phyloP scores from a whole-genome alignment of 1,284 basidiomycete species.

The Malassezia equina region DNA sequence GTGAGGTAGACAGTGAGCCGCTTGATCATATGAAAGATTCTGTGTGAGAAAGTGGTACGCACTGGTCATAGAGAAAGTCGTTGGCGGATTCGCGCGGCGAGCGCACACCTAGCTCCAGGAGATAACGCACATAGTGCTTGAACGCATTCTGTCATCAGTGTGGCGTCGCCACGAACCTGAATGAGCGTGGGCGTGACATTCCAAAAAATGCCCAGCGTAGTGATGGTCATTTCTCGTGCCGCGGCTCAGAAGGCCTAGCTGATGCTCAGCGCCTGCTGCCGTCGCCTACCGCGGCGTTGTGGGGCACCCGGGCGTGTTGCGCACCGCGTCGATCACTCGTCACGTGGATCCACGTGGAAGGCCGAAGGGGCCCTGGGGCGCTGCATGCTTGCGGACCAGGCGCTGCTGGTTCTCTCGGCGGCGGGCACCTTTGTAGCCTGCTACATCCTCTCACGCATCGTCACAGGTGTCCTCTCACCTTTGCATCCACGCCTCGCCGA shows the following conservation, averaged over 20 bases:
- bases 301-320: neutral
- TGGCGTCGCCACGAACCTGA: constrained; percentile 15
- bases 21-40: constrained; percentile 20
- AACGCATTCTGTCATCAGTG: constrained; percentile 15
- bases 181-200: constrained; percentile 40
- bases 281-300: too few relatives aligned
- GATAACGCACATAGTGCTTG: constrained; percentile 11
- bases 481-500: constrained; percentile 24
- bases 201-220: constrained; percentile 29
- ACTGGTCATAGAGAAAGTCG: constrained; percentile 23
- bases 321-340: neutral
- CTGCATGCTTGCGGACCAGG: constrained; percentile 18
- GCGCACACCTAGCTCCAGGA: neutral
- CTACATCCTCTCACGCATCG: neutral
- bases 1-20: constrained; percentile 37
- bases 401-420: constrained; percentile 25
- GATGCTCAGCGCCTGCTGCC: neutral
- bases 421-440: constrained; percentile 25
- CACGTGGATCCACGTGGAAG: constrained; percentile 7
- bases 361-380: neutral
- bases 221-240: constrained; percentile 30
- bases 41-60: neutral
- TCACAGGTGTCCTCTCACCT: constrained; percentile 12
- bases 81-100: constrained; percentile 14
- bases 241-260: neutral